These are phyloP conservation scores for Prorocentrum cordatum DNA, from an alignment of 169 alveolate species.

Conservation along the genomic window DNA sequence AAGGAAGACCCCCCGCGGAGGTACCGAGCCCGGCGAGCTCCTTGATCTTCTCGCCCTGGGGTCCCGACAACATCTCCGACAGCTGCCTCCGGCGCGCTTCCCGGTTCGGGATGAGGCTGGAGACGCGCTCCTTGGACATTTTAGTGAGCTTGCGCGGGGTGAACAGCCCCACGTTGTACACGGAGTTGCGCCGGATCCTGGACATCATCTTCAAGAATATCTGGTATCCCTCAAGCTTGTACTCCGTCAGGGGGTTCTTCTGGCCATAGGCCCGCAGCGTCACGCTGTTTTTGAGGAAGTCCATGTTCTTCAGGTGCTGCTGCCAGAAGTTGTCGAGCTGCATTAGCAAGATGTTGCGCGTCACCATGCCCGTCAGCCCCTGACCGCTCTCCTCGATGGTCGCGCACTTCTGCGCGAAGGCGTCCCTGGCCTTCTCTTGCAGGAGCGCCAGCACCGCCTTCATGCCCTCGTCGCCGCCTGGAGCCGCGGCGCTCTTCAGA, in stretches of 20 bases:
- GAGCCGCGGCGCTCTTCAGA: no score
- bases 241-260: slow-evolving; percentile 51
- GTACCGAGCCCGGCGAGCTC: no score
- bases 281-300: slow-evolving; percentile 9
- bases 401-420: no score
- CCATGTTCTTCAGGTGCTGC: slow-evolving; percentile 63
- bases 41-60: no score
- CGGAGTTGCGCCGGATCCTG: slow-evolving; percentile 42
- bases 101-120: no score
- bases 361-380: not conserved
- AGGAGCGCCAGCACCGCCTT: no score
- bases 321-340: slow-evolving; percentile 58
- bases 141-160: slow-evolving; percentile 55
- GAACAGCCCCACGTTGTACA: slow-evolving; percentile 55
- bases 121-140: no score
- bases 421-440: no score
- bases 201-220: slow-evolving; percentile 65
- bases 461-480: no score
- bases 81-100: no score
- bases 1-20: no score
- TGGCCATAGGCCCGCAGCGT: not conserved
- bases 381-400: not conserved
- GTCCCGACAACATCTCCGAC: no score
- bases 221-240: slow-evolving; percentile 61
- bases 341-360: not conserved